A percentile compares a stretch with the other conserved stretches of the same genome.
phyloP scores from a whole-genome alignment of 2,329 filamentous ascomycete species.

The Arthrinium phaeospermum region DNA sequence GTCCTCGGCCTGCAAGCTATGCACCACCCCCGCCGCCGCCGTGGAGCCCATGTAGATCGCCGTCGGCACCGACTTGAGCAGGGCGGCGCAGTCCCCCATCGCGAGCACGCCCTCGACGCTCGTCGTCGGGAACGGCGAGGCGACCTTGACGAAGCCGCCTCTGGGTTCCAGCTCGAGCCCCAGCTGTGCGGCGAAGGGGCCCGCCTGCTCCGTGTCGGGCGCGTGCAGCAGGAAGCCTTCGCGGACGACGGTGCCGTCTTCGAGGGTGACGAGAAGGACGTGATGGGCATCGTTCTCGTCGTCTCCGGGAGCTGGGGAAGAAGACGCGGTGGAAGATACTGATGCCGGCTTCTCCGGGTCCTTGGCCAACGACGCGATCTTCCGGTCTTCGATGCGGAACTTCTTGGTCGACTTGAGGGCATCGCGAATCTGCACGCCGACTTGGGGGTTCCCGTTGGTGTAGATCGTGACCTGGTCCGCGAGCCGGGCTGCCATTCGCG shows the following conservation, averaged over 20 bases:
- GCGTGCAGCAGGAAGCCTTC: constrained; percentile 35
- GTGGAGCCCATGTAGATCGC: constrained; percentile 34
- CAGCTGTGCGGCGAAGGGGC: constrained; percentile 49
- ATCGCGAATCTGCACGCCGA: constrained; percentile 38
- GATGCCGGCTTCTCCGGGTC: constrained; percentile 24
- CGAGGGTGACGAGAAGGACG: not conserved
- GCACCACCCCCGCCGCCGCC: not conserved
- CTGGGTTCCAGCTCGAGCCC: constrained; percentile 47
- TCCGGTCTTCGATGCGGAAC: constrained; percentile 45
- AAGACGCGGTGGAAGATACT: constrained; percentile 23
- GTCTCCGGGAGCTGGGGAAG: not conserved
- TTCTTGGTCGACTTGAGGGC: constrained; percentile 37
- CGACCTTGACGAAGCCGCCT: constrained; percentile 49
- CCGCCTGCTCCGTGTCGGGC: constrained; percentile 45
- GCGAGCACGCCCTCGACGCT: constrained; percentile 58
- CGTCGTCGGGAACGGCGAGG: constrained; percentile 53
- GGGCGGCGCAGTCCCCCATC: constrained; percentile 53
- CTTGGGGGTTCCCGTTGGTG: constrained; percentile 49
- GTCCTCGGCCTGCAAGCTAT: not conserved
- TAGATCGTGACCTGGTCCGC: constrained; percentile 54
- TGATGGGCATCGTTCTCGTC: not conserved
- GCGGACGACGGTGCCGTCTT: not conserved
- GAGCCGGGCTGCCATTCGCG: constrained; percentile 51
- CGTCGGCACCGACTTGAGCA: constrained; percentile 32
- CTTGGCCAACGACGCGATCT: constrained; percentile 27